Percentiles rank a stretch among this genome's conserved stretches.
These are phyloP conservation scores for Colletotrichum musicola DNA, from an alignment of 2,329 filamentous ascomycete genomes.

Conservation along the genomic window DNA sequence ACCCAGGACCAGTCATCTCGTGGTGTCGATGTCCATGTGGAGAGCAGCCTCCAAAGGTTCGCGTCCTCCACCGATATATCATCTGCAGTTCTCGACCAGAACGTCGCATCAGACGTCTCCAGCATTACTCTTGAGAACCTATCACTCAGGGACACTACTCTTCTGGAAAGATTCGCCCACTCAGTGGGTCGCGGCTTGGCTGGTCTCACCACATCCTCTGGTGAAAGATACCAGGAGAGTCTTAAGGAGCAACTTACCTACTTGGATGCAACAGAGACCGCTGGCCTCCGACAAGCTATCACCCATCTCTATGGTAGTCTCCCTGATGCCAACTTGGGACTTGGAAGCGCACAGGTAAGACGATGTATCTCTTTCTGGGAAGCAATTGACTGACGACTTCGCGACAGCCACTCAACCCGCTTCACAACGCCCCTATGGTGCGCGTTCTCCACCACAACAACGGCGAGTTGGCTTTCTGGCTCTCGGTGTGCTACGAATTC, in stretches of 20 bases:
- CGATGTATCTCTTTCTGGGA: conserved; percentile 40
- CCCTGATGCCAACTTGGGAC: conserved; percentile 44
- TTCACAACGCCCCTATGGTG: conserved; percentile 69
- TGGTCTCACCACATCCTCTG: conserved; percentile 9
- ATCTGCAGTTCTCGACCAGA: conserved; percentile 42
- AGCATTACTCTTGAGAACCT: conserved; percentile 60
- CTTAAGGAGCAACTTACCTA: conserved; percentile 41
- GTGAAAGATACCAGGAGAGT: conserved; percentile 27
- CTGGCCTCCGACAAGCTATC: conserved; percentile 50
- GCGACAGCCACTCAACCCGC: conserved; percentile 67
- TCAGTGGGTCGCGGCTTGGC: conserved; percentile 14
- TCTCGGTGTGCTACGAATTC: conserved; percentile 65
- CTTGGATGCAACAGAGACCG: conserved; percentile 47
- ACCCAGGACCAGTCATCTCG: conserved; percentile 49
- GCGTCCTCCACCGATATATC: conserved; percentile 52
- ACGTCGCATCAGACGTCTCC: conserved; percentile 43
- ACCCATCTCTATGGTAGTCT: conserved; percentile 51
- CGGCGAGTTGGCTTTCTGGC: conserved; percentile 58
- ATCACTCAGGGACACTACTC: conserved; percentile 58
- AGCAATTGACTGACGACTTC: conserved; percentile 30
- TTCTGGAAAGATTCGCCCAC: conserved; percentile 50
- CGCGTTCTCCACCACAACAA: conserved; percentile 54
- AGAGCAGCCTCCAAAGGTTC: conserved; percentile 63
- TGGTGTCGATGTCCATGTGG: conserved; percentile 60
- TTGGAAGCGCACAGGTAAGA: conserved; percentile 60